Evolutionary conservation across 2,329 filamentous ascomycete genomes (phyloP).

Genomic region (Diaporthe sp.): DNA sequence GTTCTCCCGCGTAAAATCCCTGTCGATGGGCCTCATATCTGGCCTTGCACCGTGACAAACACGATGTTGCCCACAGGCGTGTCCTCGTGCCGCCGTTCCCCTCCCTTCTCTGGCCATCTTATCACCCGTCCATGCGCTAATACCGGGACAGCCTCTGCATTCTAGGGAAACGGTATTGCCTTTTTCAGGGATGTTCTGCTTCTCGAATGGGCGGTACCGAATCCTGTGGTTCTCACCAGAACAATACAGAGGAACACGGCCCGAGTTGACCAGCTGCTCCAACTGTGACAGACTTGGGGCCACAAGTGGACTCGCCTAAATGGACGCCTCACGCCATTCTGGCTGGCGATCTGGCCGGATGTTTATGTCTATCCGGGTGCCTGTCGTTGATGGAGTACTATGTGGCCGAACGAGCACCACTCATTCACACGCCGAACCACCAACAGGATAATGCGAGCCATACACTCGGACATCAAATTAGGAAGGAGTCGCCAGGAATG

Average conservation of each 20-base stretch:
- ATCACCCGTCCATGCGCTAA: background rate
- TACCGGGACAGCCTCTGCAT: background rate
- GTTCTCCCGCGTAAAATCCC: background rate
- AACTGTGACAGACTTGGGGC: slow-evolving; percentile 16
- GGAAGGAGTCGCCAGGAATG: background rate
- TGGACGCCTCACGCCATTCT: background rate
- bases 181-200: background rate
- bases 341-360: background rate
- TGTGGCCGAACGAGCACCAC: slow-evolving; percentile 31
- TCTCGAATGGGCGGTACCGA: background rate
- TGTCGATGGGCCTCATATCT: slow-evolving; percentile 13
- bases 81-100: background rate
- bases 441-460: slow-evolving; percentile 27
- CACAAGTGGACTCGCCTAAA: slow-evolving; percentile 12
- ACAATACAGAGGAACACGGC: background rate
- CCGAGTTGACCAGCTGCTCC: background rate
- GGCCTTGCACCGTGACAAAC: slow-evolving; percentile 27
- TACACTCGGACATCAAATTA: background rate
- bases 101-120: background rate
- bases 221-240: background rate
- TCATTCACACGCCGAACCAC: background rate
- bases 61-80: background rate
- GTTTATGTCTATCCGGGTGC: background rate
- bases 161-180: background rate
- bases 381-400: background rate